Evolutionary conservation across 441 rosid species (phyloP), one percentile per base, ranked within the genome.

Genomic region (Lagerstroemia fauriei): DNA sequence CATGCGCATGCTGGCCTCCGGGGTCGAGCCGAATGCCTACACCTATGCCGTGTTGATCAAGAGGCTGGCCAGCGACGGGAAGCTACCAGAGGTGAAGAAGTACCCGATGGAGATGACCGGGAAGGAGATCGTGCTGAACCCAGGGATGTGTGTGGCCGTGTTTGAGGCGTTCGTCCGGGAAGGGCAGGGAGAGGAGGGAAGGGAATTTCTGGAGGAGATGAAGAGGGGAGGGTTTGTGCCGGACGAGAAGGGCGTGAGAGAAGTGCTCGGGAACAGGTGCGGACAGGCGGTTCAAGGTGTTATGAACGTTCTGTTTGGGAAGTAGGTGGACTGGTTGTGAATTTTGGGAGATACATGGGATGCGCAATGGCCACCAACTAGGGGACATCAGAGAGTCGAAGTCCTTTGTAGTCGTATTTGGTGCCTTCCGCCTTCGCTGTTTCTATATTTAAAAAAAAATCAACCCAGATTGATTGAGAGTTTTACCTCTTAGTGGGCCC

Each of bases 11-110:
- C 86, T 92, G 68, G 89, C 91, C 0, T 89, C 86, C 1, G 97
- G 95, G 4, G 92, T 91, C 18, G 85, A 78, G 18, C 98, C 97
- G 6, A 92, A 92, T 78, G 95, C 92, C 0, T 93, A 92, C 75
- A 91, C 97, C 32, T 95, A 91, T 11, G 53, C 88, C 0, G 92
- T 93, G 17, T 90, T 93, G n/a, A 86, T 94, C 59, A 92, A 83
- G 86, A 94, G 91, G 38, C 93, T 94, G 0, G 90, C 25, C 18
- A 90, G 89, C 46, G 90, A 76, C 9, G 85, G 80, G 63, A 46
- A 85, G 78, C 76, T 85, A 44, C 87, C 2, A 38, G 94, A 91
- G 18, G 92, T 89, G 0, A 85, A 80, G 83, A 92, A 89, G 84
- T 88, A 89, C 78, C 18, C 91, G 87, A 78, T 90, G 84, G 95